Evolutionary conservation across 148 eudicot genomes (phyloP).

Genomic region (Chenopodium album): DNA sequence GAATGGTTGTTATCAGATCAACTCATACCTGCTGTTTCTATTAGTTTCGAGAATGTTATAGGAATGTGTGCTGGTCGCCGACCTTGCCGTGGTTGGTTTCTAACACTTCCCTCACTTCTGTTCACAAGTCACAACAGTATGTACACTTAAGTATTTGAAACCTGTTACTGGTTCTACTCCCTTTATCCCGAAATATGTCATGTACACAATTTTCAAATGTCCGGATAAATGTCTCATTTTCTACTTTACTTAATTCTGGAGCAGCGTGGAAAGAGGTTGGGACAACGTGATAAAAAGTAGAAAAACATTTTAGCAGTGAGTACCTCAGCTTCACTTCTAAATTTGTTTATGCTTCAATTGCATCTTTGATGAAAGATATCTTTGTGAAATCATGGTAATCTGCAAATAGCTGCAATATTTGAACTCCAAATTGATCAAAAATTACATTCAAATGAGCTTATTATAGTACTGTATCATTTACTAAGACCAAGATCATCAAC

Average conservation of each 20-base stretch:
- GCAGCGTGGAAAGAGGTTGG: too few species aligned
- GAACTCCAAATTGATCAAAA: neutral
- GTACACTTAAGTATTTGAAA: neutral
- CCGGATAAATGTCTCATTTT: too few species aligned
- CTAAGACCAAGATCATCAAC: neutral
- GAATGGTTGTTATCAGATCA: too few species aligned
- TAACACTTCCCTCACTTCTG: slow-evolving; percentile 41
- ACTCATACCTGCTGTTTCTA: slow-evolving; percentile 48
- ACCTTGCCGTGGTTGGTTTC: slow-evolving; percentile 36
- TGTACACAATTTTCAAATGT: too few species aligned
- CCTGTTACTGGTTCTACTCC: too few species aligned
- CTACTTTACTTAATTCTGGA: too few species aligned
- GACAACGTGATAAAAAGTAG: neutral
- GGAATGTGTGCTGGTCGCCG: slow-evolving; percentile 42
- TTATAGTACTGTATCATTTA: neutral
- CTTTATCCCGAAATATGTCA: too few species aligned
- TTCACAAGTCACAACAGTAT: slow-evolving; percentile 1
- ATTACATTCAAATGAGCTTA: neutral
- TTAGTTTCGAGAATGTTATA: slow-evolving; percentile 64
- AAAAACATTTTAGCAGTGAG: neutral
- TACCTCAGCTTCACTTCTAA: slow-evolving; percentile 52
- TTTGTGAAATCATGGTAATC: slow-evolving; percentile 62
- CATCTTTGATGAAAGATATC: slow-evolving; percentile 47
- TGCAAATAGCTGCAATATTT: slow-evolving; percentile 32
- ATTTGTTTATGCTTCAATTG: slow-evolving; percentile 39